Conservation (phyloP, 140 eudicot species). For the Bidens hawaiensis region DNA sequence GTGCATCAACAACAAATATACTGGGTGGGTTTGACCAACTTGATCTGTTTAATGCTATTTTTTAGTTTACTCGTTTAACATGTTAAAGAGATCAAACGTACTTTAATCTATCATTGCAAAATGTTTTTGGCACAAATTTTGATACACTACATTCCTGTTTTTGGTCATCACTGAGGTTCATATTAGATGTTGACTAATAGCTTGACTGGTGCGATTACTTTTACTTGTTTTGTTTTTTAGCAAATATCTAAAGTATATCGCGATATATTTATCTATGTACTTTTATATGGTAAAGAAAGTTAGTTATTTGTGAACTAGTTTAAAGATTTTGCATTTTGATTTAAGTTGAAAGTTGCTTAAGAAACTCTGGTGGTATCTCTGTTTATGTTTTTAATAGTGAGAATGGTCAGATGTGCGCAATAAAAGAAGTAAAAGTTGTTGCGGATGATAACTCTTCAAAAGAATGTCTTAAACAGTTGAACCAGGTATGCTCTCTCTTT, state of each 20-base stretch:
- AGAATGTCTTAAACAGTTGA: constrained; percentile 93
- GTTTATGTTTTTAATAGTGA: constrained; percentile 50
- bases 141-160: constrained; percentile 4
- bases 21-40: no score
- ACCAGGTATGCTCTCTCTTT: constrained; percentile 56
- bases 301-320: not conserved
- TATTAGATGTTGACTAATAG: constrained; percentile 3
- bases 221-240: not conserved
- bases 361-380: constrained; percentile 20
- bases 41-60: not conserved
- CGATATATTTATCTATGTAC: not conserved
- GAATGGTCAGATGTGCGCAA: constrained; percentile 97
- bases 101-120: not conserved
- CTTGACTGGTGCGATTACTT: no score
- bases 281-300: not conserved
- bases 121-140: constrained; percentile 2
- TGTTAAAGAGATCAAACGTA: not conserved
- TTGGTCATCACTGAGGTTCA: not conserved
- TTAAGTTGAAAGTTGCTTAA: constrained; percentile 1
- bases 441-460: constrained; percentile 79
- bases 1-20: not conserved
- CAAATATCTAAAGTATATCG: not conserved
- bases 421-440: constrained; percentile 83
- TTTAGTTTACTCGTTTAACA: not conserved
- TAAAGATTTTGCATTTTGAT: constrained; percentile 7